Evolutionary conservation across 2,329 filamentous ascomycete genomes (phyloP).

Genomic region (Aspergillus udagawae): DNA sequence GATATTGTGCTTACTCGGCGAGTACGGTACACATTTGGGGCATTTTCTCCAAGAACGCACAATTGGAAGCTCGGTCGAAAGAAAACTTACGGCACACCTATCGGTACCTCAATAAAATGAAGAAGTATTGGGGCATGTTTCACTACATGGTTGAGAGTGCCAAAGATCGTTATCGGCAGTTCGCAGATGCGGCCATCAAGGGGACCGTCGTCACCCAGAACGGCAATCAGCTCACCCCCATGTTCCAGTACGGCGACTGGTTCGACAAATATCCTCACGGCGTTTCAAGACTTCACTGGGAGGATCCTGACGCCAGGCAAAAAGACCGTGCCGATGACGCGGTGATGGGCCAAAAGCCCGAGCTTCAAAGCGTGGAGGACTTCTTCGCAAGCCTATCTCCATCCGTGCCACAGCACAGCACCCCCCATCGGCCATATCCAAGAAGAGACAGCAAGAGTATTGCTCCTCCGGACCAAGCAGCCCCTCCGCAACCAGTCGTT

Average conservation of each 20-base stretch:
- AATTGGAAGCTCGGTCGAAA: conserved; percentile 73
- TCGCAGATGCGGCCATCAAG: conserved; percentile 73
- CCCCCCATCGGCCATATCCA: conserved; percentile 41
- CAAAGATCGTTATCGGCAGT: conserved; percentile 79
- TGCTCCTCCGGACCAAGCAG: conserved; percentile 23
- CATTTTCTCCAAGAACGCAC: conserved; percentile 78
- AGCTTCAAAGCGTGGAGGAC: conserved; percentile 90
- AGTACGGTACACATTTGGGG: conserved; percentile 93
- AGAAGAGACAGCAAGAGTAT: conserved; percentile 24
- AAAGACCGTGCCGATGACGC: conserved; percentile 81
- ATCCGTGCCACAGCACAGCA: conserved; percentile 42
- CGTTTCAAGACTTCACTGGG: conserved; percentile 77
- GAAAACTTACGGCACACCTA: conserved; percentile 83
- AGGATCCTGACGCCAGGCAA: conserved; percentile 66
- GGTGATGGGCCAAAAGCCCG: conserved; percentile 80
- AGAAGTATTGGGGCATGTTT: conserved; percentile 98
- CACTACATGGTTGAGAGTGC: conserved; percentile 93
- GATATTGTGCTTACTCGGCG: conserved; percentile 90
- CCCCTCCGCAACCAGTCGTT: conserved; percentile 24
- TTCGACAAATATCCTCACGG: conserved; percentile 93
- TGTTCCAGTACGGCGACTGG: conserved; percentile 98
- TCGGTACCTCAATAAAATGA: conserved; percentile 89
- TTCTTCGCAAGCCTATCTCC: conserved; percentile 81
- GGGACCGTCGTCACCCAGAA: conserved; percentile 48
- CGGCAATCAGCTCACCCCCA: conserved; percentile 49